Base-by-base conservation (phyloP, 805 yeast genomes). In the Metschnikowia matae region DNA sequence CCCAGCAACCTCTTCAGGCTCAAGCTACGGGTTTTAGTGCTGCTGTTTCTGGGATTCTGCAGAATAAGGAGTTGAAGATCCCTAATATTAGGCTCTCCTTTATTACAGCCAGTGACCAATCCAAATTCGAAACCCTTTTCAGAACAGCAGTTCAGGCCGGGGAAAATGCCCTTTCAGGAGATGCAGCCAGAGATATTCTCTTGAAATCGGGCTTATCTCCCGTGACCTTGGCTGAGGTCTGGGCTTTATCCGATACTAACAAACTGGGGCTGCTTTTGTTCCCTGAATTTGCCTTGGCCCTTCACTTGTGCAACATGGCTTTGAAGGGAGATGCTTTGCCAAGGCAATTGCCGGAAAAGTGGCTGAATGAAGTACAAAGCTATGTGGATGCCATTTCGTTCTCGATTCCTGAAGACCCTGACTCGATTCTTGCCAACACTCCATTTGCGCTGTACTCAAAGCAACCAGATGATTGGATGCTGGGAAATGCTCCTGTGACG, bases 251-350 rank as follows among this genome's bases (percentile, higher is more conserved):
- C n/a, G 98, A 92, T 63, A 85, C 96, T 2, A 87, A 84, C 59
- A 85, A 82, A 60, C 84, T 94, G 6, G 98, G 98, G 1, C 78
- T 82, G 49, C 78, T 92, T 53, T 70, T 92, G 59, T 92, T 91
- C 64, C 98, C 98, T 2, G 97, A 92, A 67, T 92, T 92, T 74
- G 96, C 96, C 14, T 74, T 92, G 56, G 90, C 96, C 15, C 82
- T 92, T 75, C 92, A 90, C 66, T 75, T 92, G 58, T 90, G 96
- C 64, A 86, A 87, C 58, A 69, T 82, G 61, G 86, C 85, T 0
- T 75, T 88, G 58, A 82, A 81, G 59, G 96, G 96, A 35, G 90
- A 87, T 57, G 73, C 84, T 7, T 74, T 91, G 53, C 97, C 98
- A 2, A 73, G 73, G 40, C 76, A 74, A 38, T 69, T 92, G 57